Conservation (phyloP, 2,329 filamentous ascomycete genomes). For the Teratosphaeria destructans region DNA sequence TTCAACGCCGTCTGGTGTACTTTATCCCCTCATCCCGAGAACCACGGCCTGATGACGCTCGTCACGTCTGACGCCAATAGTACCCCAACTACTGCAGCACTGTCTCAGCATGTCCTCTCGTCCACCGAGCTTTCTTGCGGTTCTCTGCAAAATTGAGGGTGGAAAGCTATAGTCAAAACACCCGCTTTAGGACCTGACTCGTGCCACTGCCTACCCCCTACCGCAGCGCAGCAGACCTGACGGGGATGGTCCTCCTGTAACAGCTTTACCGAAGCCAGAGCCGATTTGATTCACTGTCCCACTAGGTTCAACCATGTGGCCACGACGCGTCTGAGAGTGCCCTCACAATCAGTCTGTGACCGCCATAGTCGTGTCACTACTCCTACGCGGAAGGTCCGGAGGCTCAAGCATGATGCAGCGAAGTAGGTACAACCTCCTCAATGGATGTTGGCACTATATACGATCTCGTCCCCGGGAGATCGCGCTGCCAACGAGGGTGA, state of each 20-base stretch:
- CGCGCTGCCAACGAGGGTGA: not conserved
- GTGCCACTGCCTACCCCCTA: not conserved
- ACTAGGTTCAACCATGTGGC: not conserved
- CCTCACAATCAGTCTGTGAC: not conserved
- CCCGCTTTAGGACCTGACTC: not conserved
- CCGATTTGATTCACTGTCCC: not conserved
- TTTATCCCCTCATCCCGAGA: no score
- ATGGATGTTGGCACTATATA: not conserved
- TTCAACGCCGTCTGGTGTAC: no score
- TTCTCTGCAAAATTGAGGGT: not conserved
- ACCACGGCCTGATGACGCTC: no score
- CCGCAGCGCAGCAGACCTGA: not conserved
- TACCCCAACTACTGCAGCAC: not conserved
- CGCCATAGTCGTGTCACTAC: not conserved
- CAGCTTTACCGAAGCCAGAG: not conserved
- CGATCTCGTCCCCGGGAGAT: not conserved
- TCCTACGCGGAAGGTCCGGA: not conserved
- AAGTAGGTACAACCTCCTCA: not conserved
- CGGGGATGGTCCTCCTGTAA: not conserved
- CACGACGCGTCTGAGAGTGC: not conserved
- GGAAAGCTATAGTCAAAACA: not conserved
- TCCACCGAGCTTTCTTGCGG: not conserved
- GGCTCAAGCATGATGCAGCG: not conserved
- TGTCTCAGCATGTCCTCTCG: not conserved
- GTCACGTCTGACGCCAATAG: no score